Conservation (phyloP, 805 yeast genomes). For the Yamadazyma phyllophila region DNA sequence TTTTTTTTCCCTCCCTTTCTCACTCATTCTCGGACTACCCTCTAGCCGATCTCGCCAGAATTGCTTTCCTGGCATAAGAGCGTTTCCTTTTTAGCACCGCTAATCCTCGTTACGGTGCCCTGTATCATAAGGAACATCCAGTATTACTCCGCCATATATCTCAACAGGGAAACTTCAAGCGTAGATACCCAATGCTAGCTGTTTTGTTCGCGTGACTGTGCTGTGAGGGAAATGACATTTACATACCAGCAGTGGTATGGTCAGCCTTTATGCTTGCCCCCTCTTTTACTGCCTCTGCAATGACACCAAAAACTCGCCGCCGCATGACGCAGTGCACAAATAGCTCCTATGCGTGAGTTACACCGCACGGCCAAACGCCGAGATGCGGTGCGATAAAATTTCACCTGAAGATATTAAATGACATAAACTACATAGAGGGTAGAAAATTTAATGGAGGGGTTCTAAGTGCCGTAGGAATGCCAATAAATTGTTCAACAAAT, state of each 20-base stretch:
- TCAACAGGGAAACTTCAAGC: too few relatives aligned
- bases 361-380: conserved; percentile 7
- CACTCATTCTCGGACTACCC: too few relatives aligned
- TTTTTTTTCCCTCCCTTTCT: conserved; percentile 25
- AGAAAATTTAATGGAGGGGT: background rate
- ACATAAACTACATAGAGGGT: background rate
- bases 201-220: too few relatives aligned
- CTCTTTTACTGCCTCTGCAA: background rate
- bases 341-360: background rate
- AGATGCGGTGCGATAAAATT: conserved; percentile 1
- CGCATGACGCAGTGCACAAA: background rate
- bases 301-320: background rate
- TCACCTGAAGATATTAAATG: background rate
- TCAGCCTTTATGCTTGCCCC: background rate
- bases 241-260: too few relatives aligned
- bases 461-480: background rate
- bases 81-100: too few relatives aligned
- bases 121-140: too few relatives aligned
- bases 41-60: too few relatives aligned
- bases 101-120: too few relatives aligned
- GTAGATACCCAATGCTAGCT: too few relatives aligned
- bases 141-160: too few relatives aligned
- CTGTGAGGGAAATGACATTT: too few relatives aligned
- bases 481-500: background rate
- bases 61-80: too few relatives aligned